Evolutionary conservation across 495 filamentous ascomycete species (phyloP).

Genomic region (Podospora anserina): DNA sequence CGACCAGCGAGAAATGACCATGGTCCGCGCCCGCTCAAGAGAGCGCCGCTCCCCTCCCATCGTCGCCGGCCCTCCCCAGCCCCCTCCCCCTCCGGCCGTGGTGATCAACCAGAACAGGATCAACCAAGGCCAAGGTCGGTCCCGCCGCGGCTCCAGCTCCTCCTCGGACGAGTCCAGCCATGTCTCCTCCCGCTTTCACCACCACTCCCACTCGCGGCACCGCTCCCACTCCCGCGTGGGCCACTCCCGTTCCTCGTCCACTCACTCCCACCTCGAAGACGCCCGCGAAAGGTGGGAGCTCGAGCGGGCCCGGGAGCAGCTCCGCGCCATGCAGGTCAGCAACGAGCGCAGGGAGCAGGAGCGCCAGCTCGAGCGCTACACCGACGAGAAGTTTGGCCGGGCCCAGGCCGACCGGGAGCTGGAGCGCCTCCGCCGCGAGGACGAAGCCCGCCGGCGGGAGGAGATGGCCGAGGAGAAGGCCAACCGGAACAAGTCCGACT

Average conservation of each 20-base stretch:
- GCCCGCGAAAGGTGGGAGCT: conserved; percentile 25
- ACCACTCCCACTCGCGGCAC: conserved; percentile 25
- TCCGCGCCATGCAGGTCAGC: conserved; percentile 22
- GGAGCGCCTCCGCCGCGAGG: conserved; percentile 6
- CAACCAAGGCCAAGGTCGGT: background rate
- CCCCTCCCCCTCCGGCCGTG: conserved; percentile 20
- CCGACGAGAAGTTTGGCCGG: conserved; percentile 34
- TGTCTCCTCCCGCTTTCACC: conserved; percentile 14
- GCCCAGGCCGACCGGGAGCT: conserved; percentile 7
- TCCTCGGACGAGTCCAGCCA: conserved; percentile 30
- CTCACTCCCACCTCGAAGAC: conserved; percentile 32
- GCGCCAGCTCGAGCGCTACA: conserved; percentile 19
- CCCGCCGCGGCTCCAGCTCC: conserved; percentile 33
- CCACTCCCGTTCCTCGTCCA: conserved; percentile 29
- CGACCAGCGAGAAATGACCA: conserved; percentile 22
- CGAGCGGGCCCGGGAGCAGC: conserved; percentile 21
- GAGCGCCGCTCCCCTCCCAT: conserved; percentile 38
- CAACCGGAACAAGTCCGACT: background rate
- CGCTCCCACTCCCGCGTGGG: conserved; percentile 23
- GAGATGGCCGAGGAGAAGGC: conserved; percentile 5
- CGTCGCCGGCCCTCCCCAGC: conserved; percentile 7
- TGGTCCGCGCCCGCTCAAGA: conserved; percentile 41
- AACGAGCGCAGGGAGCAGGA: conserved; percentile 23
- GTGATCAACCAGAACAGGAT: conserved; percentile 20
- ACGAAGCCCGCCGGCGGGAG: conserved; percentile 4